A percentile compares a stretch with the other conserved stretches of the same genome.
Evolutionary conservation across 148 eudicot species (phyloP).

Genomic region (Cornus florida): DNA sequence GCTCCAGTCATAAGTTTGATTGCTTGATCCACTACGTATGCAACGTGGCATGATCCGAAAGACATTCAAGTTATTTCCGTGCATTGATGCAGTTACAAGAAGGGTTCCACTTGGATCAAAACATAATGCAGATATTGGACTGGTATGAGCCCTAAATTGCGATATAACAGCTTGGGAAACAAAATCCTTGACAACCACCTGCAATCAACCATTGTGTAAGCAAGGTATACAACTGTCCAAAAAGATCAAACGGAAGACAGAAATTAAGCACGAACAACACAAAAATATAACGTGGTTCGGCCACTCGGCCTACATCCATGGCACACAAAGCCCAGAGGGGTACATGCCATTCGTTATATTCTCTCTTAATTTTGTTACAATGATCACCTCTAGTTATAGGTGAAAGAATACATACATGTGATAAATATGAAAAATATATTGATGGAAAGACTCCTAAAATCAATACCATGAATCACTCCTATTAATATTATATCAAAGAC

Average conservation of each 20-base stretch:
- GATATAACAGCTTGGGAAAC: constrained; percentile 35
- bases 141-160: constrained; percentile 46
- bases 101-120: constrained; percentile 54
- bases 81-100: constrained; percentile 47
- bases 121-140: constrained; percentile 47
- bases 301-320: too few species aligned
- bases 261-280: too few species aligned
- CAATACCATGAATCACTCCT: too few species aligned
- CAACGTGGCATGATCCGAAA: constrained; percentile 43
- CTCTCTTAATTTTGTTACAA: too few species aligned
- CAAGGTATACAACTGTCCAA: not conserved
- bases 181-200: constrained; percentile 43
- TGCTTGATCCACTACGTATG: constrained; percentile 23
- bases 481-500: too few species aligned
- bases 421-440: too few species aligned
- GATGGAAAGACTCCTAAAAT: too few species aligned
- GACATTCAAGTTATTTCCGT: constrained; percentile 43
- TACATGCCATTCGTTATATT: too few species aligned
- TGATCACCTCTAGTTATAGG: too few species aligned
- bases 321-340: too few species aligned
- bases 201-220: constrained; percentile 10
- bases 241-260: not conserved
- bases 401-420: too few species aligned
- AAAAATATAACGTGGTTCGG: too few species aligned
- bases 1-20: constrained; percentile 31